phyloP scores from a whole-genome alignment of 306 rosid species.

The Quercus berberidifolia region DNA sequence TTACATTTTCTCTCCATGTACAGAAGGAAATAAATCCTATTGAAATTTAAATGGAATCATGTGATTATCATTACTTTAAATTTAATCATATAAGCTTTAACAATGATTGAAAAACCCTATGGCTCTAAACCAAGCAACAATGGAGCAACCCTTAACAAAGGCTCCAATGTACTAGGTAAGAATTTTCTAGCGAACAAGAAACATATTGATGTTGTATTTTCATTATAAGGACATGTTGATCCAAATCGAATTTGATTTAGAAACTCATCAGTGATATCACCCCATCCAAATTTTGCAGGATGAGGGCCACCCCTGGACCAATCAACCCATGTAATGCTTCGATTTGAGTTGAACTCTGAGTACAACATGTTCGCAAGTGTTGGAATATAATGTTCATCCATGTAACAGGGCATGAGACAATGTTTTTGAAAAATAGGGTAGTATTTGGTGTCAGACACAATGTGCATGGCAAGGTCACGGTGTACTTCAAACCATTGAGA shows the following conservation, averaged over 20 bases:
- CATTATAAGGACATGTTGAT: constrained; percentile 34
- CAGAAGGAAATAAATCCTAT: background rate
- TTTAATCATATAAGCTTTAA: background rate
- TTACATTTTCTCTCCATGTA: background rate
- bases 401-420: constrained; percentile 46
- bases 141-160: constrained; percentile 38
- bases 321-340: constrained; percentile 58
- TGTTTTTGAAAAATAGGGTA: constrained; percentile 27
- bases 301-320: constrained; percentile 62
- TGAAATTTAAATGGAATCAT: background rate
- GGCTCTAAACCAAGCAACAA: constrained; percentile 40
- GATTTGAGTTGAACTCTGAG: constrained; percentile 27
- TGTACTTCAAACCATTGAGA: constrained; percentile 68
- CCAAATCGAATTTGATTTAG: constrained; percentile 44
- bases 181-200: constrained; percentile 67
- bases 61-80: background rate
- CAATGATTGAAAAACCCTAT: background rate
- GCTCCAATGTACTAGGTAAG: constrained; percentile 46
- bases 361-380: constrained; percentile 38
- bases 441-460: constrained; percentile 46
- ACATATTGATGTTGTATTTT: constrained; percentile 42
- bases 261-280: constrained; percentile 37
- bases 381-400: constrained; percentile 63
- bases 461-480: constrained; percentile 40
- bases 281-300: constrained; percentile 34